These are phyloP conservation scores for Gilbertella persicaria DNA, from an alignment of 371 early-diverging fungal genomes.

Conservation along the genomic window DNA sequence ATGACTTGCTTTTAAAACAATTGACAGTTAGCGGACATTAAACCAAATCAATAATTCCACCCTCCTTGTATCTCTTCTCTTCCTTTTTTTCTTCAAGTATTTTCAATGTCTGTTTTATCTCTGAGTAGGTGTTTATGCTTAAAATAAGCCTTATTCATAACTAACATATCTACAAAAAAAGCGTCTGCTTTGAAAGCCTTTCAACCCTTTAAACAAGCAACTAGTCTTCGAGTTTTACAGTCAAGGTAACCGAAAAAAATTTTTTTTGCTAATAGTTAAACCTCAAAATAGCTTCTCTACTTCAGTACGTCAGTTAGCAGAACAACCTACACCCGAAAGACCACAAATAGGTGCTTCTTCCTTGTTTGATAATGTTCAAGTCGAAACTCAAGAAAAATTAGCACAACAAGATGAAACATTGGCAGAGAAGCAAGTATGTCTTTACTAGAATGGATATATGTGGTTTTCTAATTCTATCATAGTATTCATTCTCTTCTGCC, in stretches of 20 bases:
- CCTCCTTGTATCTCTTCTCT: not conserved
- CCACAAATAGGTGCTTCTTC: conserved; percentile 62
- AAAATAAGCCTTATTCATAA: not conserved
- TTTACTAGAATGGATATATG: conserved; percentile 30
- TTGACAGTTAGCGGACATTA: too few relatives aligned
- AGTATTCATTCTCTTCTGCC: conserved; percentile 71
- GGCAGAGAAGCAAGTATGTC: conserved; percentile 46
- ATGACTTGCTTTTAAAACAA: too few relatives aligned
- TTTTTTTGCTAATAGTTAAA: not conserved
- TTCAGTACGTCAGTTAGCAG: conserved; percentile 16
- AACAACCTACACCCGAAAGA: conserved; percentile 29
- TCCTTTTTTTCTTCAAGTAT: not conserved
- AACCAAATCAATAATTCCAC: too few relatives aligned
- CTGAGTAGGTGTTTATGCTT: conserved; percentile 6
- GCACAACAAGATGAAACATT: conserved; percentile 39
- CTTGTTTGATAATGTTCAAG: conserved; percentile 54
- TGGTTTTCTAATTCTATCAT: conserved; percentile 3
- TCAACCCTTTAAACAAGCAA: conserved; percentile 20
- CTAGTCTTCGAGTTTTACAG: conserved; percentile 14
- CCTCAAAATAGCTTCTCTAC: conserved; percentile 29
- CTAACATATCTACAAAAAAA: not conserved
- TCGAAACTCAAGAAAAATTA: conserved; percentile 44
- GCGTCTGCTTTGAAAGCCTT: conserved; percentile 24
- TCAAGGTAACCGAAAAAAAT: conserved; percentile 14
- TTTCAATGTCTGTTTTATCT: conserved; percentile 17